Base-by-base conservation (phyloP, 1,284 basidiomycete genomes). In the Takashimella koratensis region DNA sequence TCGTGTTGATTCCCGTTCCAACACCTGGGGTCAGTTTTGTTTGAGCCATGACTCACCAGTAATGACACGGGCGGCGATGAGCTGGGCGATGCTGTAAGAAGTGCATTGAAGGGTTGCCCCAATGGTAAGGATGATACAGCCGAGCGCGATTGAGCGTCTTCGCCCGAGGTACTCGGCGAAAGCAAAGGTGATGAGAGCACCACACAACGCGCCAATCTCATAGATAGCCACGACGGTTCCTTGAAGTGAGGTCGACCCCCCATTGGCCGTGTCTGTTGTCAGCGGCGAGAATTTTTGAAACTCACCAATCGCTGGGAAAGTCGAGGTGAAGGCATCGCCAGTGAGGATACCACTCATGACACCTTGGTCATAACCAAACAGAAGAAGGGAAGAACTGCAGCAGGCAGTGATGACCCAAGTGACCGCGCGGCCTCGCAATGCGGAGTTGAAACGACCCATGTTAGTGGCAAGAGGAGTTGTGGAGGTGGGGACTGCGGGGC, bases 361-460 rank as follows among this genome's bases (percentile, higher is more conserved):
- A 47, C 75, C 75, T 54, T 77, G 75, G 56, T 76, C 74, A 56
- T 75, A 76, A 41, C 74, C 74, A 53, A 76, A 75, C 21, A 51
- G 49, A 3, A 45, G 13, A 12, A 50, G 39, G 25, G 42, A 20
- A 3, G 49, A 22, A 21, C 49, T 43, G 19, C 49, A 50, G 42
- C 49, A 43, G 10, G 49, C 49, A 0, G 49, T 50, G 20, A 50
- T 5, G 20, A 4, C 16, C 4, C 5, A 5, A 39, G 10, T n/a
- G 30, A 19, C 13, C 20, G 13, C 42, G 6, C n/a, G n/a, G n/a
- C n/a, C n/a, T n/a, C n/a, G n/a, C n/a, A n/a, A n/a, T n/a, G n/a
- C n/a, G n/a, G n/a, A n/a, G n/a, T n/a, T n/a, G n/a, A n/a, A n/a
- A n/a, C n/a, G n/a, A n/a, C n/a, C n/a, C n/a, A n/a, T n/a, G n/a